Evolutionary conservation across 805 yeast genomes (phyloP).

Genomic region (Suhomyces sp.): DNA sequence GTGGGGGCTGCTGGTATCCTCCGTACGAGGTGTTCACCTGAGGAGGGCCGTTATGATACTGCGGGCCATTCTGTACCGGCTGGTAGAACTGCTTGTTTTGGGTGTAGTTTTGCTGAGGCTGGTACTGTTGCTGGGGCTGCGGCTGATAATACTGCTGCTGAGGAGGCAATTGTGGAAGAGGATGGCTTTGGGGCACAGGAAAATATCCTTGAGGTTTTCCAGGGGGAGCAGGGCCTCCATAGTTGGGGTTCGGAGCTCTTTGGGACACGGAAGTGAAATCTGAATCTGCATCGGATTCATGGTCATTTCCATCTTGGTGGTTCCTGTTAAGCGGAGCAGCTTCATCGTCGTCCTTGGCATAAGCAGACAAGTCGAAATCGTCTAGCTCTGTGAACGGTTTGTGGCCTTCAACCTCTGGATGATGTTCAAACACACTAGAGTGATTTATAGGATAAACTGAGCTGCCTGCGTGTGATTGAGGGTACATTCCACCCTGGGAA

Average conservation of each 20-base stretch:
- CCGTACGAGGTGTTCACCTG: conserved; percentile 12
- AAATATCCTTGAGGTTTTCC: conserved; percentile 4
- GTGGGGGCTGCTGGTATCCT: conserved; percentile 13
- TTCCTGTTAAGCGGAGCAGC: conserved; percentile 5
- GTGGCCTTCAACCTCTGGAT: conserved; percentile 45
- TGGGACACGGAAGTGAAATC: conserved; percentile 79
- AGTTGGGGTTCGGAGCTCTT: conserved; percentile 65
- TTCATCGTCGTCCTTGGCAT: conserved; percentile 12
- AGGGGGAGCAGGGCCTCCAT: conserved; percentile 16
- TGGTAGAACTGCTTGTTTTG: conserved; percentile 10
- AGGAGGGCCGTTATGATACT: conserved; percentile 1
- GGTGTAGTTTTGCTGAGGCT: conserved; percentile 8
- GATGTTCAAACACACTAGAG: conserved; percentile 42
- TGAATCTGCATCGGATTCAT: conserved; percentile 48
- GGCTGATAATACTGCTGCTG: conserved; percentile 8
- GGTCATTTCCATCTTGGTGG: conserved; percentile 8
- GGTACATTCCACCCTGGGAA: conserved; percentile 22
- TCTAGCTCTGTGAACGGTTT: conserved; percentile 43
- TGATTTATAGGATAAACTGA: conserved; percentile 6
- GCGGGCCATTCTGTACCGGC: conserved; percentile 10
- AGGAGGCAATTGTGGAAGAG: conserved; percentile 14
- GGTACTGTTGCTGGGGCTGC: conserved; percentile 16
- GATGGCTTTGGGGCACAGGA: conserved; percentile 3
- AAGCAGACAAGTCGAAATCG: conserved; percentile 28
- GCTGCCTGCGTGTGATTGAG: conserved; percentile 10